A percentile compares a stretch with the other conserved stretches of the same genome.
phyloP scores from a whole-genome alignment of 495 filamentous ascomycete species.

The Wilcoxina mikolae region DNA sequence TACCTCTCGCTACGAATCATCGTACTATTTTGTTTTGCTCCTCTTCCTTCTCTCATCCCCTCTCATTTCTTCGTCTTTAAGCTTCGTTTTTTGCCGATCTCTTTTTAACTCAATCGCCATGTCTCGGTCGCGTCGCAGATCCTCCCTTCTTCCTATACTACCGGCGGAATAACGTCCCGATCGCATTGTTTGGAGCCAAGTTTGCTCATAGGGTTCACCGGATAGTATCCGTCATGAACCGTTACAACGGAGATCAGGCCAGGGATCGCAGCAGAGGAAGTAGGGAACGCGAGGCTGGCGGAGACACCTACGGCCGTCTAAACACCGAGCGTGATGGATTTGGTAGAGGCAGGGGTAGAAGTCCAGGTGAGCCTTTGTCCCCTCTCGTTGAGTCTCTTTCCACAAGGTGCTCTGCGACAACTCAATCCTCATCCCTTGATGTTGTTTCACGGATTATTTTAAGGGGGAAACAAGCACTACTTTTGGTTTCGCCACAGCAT shows the following conservation, averaged over 20 bases:
- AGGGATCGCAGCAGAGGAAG: slow-evolving; percentile 25
- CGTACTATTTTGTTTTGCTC: slow-evolving; percentile 19
- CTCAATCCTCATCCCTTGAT: no score
- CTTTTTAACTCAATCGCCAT: slow-evolving; percentile 29
- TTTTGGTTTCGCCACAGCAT: slow-evolving; percentile 1
- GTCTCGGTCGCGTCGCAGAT: slow-evolving; percentile 25
- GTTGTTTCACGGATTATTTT: no score
- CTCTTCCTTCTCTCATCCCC: slow-evolving; percentile 24
- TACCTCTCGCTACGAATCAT: slow-evolving; percentile 16
- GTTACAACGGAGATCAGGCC: slow-evolving; percentile 23
- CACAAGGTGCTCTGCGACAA: no score
- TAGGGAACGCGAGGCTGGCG: slow-evolving; percentile 16
- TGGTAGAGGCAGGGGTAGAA: slow-evolving; percentile 25
- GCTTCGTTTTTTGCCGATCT: slow-evolving; percentile 22
- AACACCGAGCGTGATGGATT: slow-evolving; percentile 18
- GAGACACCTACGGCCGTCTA: slow-evolving; percentile 16
- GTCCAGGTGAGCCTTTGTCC: slow-evolving; percentile 26
- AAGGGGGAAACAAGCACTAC: no score
- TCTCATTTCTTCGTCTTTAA: slow-evolving; percentile 26
- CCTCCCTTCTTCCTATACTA: neutral
- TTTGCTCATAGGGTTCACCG: neutral
- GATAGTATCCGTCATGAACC: slow-evolving; percentile 23
- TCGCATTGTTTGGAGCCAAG: neutral
- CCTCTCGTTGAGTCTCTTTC: no score
- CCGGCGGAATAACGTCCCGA: neutral